Evolutionary conservation across 495 filamentous ascomycete genomes (phyloP), one percentile per base, ranked within the genome.

Genomic region (Echria macrotheca): DNA sequence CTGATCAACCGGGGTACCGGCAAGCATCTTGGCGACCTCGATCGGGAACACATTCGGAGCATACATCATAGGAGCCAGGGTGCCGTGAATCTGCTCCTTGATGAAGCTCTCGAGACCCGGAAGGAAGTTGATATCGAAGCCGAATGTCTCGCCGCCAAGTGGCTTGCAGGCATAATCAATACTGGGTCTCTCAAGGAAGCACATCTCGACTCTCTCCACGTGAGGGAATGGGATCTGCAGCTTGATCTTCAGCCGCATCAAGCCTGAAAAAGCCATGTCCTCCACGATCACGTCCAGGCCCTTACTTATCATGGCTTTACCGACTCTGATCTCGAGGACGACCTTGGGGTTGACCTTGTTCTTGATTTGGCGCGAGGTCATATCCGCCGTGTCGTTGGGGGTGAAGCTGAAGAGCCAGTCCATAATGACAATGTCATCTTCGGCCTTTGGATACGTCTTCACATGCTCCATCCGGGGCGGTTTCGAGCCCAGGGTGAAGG

Each of bases 381-480:
- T 75, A 68, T 99, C 93, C 50, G 85, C 81, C 8, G 77, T 85
- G 65, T 99, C 93, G 56, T 91, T 96, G 7, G 93, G 93, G 0
- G 87, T 97, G 68, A 99, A 99, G 71, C 91, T 96, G 69, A 99
- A 97, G 56, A 95, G 91, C 93, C 93, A 99, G 62, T 99, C 93
- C 94, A 97, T 99, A 46, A 97, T 78, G 33, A 99, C 87, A 46
- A 85, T 85, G 58, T 99, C 91, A 38, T 96, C 89, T 37, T 96
- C 87, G 10, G 88, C 86, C 69, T 95, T 96, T 21, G 93, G 90
- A 57, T 97, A 97, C 5, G 93, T 95, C 73, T 95, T 96, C 57
- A 97, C 93, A 61, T 96, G 89, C 64, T 99, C 93, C 74, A 99
- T 75, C 31, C 93, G 81, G 2, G 94, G 94, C 5, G 93, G 91